phyloP scores from a whole-genome alignment of 345 rosid genomes.

The Draba incana region DNA sequence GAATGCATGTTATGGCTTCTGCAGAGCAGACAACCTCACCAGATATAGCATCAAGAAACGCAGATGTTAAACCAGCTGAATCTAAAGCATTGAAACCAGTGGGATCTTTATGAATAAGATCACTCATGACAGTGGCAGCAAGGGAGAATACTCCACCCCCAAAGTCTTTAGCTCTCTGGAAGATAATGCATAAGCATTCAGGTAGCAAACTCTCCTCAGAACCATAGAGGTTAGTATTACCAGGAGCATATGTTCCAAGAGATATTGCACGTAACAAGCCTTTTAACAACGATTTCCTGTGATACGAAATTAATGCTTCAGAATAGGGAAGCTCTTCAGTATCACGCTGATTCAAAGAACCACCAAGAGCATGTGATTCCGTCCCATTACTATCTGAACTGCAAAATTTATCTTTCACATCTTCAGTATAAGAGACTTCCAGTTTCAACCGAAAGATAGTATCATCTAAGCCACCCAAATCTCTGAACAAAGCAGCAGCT shows the following conservation, averaged over 20 bases:
- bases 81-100: conserved; percentile 84
- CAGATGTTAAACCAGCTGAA: conserved; percentile 89
- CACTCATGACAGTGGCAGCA: conserved; percentile 96
- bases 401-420: conserved; percentile 56
- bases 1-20: conserved; percentile 93
- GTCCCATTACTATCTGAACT: conserved; percentile 50
- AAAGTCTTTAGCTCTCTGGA: conserved; percentile 84
- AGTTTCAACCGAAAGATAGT: conserved; percentile 78
- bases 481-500: conserved; percentile 91
- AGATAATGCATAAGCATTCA: conserved; percentile 78
- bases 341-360: conserved; percentile 59
- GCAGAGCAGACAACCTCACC: conserved; percentile 86
- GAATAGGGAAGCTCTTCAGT: conserved; percentile 67
- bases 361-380: conserved; percentile 45
- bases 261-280: conserved; percentile 89
- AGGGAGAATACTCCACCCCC: conserved; percentile 98
- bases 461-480: conserved; percentile 95
- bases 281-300: conserved; percentile 75
- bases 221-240: conserved; percentile 75
- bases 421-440: conserved; percentile 75
- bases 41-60: conserved; percentile 88
- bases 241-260: conserved; percentile 93
- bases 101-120: conserved; percentile 96
- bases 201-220: conserved; percentile 90
- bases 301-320: conserved; percentile 81